These are phyloP conservation scores for Xylaria curta DNA, from an alignment of 495 filamentous ascomycete genomes.

Conservation along the genomic window DNA sequence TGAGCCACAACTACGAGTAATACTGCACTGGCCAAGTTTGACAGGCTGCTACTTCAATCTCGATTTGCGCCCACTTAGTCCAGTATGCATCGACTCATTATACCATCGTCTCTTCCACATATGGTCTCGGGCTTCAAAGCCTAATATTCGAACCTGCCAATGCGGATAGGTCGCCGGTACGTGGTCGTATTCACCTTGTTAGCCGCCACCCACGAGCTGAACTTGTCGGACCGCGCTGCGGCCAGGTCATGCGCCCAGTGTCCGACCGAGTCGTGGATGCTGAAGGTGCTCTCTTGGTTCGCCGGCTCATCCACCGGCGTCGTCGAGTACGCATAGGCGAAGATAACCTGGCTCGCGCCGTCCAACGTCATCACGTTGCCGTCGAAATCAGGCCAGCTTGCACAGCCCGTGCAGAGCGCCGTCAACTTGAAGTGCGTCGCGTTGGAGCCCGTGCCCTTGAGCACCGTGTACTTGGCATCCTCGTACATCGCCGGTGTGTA, in stretches of 20 bases:
- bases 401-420: conserved; percentile 51
- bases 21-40: not conserved
- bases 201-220: conserved; percentile 35
- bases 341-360: conserved; percentile 42
- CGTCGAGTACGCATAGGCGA: conserved; percentile 49
- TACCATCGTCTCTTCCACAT: not conserved
- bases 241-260: conserved; percentile 51
- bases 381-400: conserved; percentile 51
- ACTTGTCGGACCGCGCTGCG: conserved; percentile 37
- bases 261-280: conserved; percentile 54
- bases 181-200: conserved; percentile 30
- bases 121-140: not conserved
- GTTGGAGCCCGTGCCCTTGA: conserved; percentile 52
- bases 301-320: conserved; percentile 45
- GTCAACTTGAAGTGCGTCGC: conserved; percentile 55
- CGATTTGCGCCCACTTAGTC: not conserved
- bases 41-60: not conserved
- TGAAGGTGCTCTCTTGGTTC: conserved; percentile 44
- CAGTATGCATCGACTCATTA: not conserved
- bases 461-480: conserved; percentile 47
- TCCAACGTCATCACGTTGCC: conserved; percentile 48
- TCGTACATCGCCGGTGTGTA: conserved; percentile 47
- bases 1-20: conserved; percentile 1
- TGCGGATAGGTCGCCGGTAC: not conserved
- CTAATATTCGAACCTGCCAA: conserved; percentile 10